phyloP scores from a whole-genome alignment of 2,329 filamentous ascomycete genomes.

The Mycosphaerella arachidis region DNA sequence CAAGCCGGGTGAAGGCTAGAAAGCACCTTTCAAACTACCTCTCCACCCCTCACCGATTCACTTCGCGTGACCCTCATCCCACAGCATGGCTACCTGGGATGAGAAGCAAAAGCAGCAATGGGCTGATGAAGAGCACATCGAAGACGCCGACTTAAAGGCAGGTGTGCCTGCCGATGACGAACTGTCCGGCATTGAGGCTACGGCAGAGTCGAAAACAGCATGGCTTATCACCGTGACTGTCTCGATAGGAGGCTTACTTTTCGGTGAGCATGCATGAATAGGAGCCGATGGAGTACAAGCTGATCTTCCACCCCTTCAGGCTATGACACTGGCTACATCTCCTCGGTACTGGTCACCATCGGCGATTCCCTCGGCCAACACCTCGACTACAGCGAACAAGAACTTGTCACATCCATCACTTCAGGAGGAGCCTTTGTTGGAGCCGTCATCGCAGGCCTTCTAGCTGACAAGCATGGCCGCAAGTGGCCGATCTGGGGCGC shows the following conservation, averaged over 20 bases:
- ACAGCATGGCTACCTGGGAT: constrained; percentile 11
- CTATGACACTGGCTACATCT: constrained; percentile 48
- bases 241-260: constrained; percentile 33
- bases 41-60: not conserved
- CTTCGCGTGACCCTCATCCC: not conserved
- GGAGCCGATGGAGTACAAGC: constrained; percentile 5
- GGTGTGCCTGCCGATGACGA: constrained; percentile 16
- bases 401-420: constrained; percentile 50
- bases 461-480: constrained; percentile 38
- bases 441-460: constrained; percentile 31
- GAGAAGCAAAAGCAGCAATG: constrained; percentile 14
- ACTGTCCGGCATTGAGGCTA: constrained; percentile 36
- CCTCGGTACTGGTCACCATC: constrained; percentile 42
- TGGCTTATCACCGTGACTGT: constrained; percentile 39
- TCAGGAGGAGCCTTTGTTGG: constrained; percentile 47
- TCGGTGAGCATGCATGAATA: constrained; percentile 13
- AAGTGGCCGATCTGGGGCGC: constrained; percentile 41
- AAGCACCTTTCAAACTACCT: not conserved
- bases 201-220: constrained; percentile 37
- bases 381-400: constrained; percentile 43
- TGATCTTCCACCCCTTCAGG: constrained; percentile 22
- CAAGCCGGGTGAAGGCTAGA: constrained; percentile 2
- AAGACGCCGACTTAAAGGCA: constrained; percentile 13
- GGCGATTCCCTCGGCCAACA: constrained; percentile 37
- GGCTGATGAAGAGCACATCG: constrained; percentile 17